Evolutionary conservation across 352 stramenopile genomes (phyloP), one percentile per base, ranked within the genome.

Genomic region (Phytopythium ostracodes): DNA sequence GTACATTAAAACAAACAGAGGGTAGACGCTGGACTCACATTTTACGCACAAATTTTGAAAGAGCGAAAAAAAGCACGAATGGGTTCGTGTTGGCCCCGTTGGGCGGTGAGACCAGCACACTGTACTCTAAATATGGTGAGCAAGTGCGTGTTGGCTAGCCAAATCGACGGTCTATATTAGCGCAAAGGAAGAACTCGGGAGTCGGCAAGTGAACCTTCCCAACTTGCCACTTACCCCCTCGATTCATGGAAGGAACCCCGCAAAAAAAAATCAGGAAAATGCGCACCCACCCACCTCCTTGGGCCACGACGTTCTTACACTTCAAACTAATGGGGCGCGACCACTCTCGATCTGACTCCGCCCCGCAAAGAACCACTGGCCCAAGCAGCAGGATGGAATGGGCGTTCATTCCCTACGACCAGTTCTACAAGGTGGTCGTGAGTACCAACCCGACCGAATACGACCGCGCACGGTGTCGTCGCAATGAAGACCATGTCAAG

Each of bases 371-470:
- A 38, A 14, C 33, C 33, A 2, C 33, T 38, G 33, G 7, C 10
- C 33, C 22, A 20, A 35, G 29, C 25, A 55, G 1, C 51, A 43
- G 33, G 4, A 59, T 59, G 53, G 53, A 59, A 35, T 59, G 53
- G 53, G 53, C 12, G 53, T 59, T 59, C 33, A 14, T 35, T 1
- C 53, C 53, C 33, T 59, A 36, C 53, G 53, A 49, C 7, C 12
- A 17, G 18, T n/a, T 59, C 53, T 59, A 59, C 53, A 49, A 35
- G 22, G 53, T 10, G 10, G 38, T 12, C 4, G 35, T 42, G 31
- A 22, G 17, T 15, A 0, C 15, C 20, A 29, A 15, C 33, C 3
- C 22, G 2, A 11, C 27, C 12, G 27, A 9, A 7, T 35, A 22
- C 53, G 14, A 27, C 22, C 35, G 22, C 24, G 1, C 4, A 17